Conservation (phyloP, 225 moss, liverwort and hornwort genomes). For the Polytrichum commune region DNA sequence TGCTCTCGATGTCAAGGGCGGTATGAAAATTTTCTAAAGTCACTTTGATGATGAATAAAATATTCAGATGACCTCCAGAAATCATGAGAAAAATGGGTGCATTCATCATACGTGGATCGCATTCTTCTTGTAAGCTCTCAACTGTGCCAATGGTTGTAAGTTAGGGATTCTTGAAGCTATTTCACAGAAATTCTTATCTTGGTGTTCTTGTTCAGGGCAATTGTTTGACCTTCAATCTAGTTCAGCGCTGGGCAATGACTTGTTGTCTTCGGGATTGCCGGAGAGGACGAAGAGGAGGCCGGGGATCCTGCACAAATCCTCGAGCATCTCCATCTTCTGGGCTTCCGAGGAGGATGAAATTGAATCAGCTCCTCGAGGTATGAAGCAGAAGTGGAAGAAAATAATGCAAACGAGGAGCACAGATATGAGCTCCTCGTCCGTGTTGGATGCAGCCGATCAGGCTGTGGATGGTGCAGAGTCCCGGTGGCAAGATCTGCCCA, state of each 20-base stretch:
- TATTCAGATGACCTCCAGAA: too few relatives aligned
- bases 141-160: neutral
- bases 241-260: conserved; percentile 29
- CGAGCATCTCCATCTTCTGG: conserved; percentile 49
- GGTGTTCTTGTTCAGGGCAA: conserved; percentile 32
- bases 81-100: too few relatives aligned
- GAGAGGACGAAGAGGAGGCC: conserved; percentile 55
- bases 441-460: conserved; percentile 29
- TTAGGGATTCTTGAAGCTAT: neutral
- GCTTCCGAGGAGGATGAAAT: conserved; percentile 80
- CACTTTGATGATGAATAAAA: too few relatives aligned
- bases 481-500: conserved; percentile 88
- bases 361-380: conserved; percentile 81
- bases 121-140: neutral
- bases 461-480: conserved; percentile 45
- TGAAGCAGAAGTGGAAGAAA: conserved; percentile 82
- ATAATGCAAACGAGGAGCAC: conserved; percentile 56
- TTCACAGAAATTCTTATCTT: conserved; percentile 6
- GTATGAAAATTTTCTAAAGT: too few relatives aligned
- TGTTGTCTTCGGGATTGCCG: conserved; percentile 27
- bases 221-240: conserved; percentile 43
- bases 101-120: too few relatives aligned
- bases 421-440: conserved; percentile 11
- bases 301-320: conserved; percentile 37
- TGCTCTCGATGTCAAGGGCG: too few relatives aligned